Conservation (phyloP, 805 yeast species). For the Vanderwaltozyma yarrowii region DNA sequence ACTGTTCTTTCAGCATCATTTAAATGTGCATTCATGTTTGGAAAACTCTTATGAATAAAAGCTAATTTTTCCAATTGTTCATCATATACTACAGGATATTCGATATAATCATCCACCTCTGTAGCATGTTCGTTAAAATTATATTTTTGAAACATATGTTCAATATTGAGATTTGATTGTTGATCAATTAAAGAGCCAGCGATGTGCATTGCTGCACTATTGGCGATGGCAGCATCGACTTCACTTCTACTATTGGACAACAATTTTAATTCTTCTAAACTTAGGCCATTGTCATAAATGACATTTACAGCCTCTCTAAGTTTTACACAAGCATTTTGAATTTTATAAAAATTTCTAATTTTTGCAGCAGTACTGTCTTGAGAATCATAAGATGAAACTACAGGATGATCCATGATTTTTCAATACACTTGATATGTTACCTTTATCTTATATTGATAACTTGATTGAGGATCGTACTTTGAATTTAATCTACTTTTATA, state of each 20-base stretch:
- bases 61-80: conserved; percentile 14
- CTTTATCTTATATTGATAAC: too few species aligned
- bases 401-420: too few species aligned
- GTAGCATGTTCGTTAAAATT: conserved; percentile 4
- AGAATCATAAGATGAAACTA: not conserved
- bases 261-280: conserved; percentile 3
- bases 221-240: conserved; percentile 7
- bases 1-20: conserved; percentile 9
- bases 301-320: conserved; percentile 8
- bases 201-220: conserved; percentile 10
- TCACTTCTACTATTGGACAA: conserved; percentile 2
- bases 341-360: conserved; percentile 10
- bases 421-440: too few species aligned
- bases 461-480: too few species aligned
- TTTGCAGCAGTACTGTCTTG: not conserved
- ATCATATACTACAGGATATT: conserved; percentile 14
- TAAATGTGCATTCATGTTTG: conserved; percentile 10
- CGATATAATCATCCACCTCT: conserved; percentile 7
- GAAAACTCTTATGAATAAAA: conserved; percentile 14
- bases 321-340: conserved; percentile 11
- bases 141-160: conserved; percentile 3
- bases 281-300: conserved; percentile 7
- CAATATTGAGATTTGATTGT: not conserved
- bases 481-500: too few species aligned
- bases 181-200: conserved; percentile 1